Percentiles rank a stretch among this genome's conserved stretches.
phyloP scores from a whole-genome alignment of 2,329 filamentous ascomycete species.

The Xylaria hypoxylon region DNA sequence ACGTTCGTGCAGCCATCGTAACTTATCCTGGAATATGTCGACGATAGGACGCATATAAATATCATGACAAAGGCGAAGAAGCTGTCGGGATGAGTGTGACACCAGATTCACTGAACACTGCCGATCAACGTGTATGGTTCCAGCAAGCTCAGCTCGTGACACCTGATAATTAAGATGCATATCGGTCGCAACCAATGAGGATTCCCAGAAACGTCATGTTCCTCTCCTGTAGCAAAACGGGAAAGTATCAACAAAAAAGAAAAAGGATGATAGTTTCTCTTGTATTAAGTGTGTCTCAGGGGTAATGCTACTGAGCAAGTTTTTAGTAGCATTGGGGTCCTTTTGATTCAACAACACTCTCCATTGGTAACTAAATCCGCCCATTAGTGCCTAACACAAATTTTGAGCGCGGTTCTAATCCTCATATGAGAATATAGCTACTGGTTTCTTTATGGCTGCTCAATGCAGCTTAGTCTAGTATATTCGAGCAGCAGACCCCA shows the following conservation, averaged over 20 bases:
- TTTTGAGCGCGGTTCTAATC: too few species aligned
- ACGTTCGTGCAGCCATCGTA: background rate
- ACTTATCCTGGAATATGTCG: conserved; percentile 9
- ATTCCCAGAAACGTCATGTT: background rate
- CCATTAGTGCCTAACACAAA: too few species aligned
- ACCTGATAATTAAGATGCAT: background rate
- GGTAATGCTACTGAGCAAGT: too few species aligned
- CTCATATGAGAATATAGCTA: too few species aligned
- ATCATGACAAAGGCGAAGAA: conserved; percentile 30
- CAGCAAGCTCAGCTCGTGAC: background rate
- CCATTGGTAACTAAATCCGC: too few species aligned
- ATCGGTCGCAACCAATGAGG: background rate
- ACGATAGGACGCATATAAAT: conserved; percentile 7
- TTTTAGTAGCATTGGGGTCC: too few species aligned
- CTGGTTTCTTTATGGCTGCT: too few species aligned
- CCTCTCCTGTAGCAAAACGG: background rate
- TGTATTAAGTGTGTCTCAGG: background rate
- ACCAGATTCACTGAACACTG: background rate
- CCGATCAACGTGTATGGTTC: background rate
- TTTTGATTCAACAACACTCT: too few species aligned
- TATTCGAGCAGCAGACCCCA: too few species aligned
- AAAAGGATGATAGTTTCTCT: background rate
- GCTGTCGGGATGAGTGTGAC: conserved; percentile 12
- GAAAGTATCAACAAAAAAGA: background rate
- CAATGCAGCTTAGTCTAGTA: too few species aligned